Evolutionary conservation across 352 stramenopile species (phyloP), one percentile per base, ranked within the genome.

Genomic region (Globisporangium takayamanum): DNA sequence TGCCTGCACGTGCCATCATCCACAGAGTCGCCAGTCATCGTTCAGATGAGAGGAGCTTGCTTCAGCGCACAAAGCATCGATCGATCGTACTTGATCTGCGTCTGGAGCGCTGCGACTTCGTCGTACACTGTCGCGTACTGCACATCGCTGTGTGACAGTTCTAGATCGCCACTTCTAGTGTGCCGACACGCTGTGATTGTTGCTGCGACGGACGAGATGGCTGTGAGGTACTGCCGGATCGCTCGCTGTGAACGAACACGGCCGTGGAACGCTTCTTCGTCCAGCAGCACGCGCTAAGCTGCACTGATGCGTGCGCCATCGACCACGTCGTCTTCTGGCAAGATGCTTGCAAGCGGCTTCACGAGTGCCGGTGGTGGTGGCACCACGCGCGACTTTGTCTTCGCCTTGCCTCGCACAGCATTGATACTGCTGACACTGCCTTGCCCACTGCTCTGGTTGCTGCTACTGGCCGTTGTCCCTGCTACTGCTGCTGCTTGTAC

Each of bases 221-320:
- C 8, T 45, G 39, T 14, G 2, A 45, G 39, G 54, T 66, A 66
- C n/a, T 62, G 53, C 3, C 45, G 50, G 48, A 57, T 53, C 54
- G 36, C 46, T 49, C 60, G 63, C 11, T 73, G 18, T 18, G 60
- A 58, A 33, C 42, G 55, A 30, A 54, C 15, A 37, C 62, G 63
- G 33, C 78, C 78, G 20, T 79, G 66, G 12, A 86, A 58, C 30
- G 67, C 70, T 41, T 89, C 76, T 67, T 88, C 78, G 28, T 85
- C 66, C 2, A 75, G 52, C 33, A 88, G 42, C 33, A 74, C 46
- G 0, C 39, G 18, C 26, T 72, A 67, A 6, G 78, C 76, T 5
- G 30, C 39, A 12, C 26, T 26, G 48, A 87, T 75, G 0, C 74
- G 68, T 15, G 45, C 62, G 2, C 74, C 75, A 47, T 85, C 70